Base-by-base conservation (phyloP, 805 yeast genomes). In the Metschnikowia lachancei region DNA sequence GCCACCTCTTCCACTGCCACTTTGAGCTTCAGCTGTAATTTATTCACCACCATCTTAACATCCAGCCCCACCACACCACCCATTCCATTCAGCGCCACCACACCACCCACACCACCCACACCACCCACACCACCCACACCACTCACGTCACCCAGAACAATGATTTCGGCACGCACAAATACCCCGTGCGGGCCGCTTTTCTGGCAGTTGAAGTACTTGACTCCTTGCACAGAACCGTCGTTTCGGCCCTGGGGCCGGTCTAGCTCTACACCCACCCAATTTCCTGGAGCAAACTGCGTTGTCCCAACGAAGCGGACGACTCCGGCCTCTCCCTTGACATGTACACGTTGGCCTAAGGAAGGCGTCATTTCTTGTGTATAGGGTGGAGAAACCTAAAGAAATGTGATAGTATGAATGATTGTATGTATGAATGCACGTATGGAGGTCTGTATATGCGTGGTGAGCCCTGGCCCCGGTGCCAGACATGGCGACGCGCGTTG, bases 241-340 rank as follows among this genome's bases (percentile, higher is more conserved):
- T 79, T 79, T 52, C 72, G 75, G 1, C 83, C 83, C 1, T 31
- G 47, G 0, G 72, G 63, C 1, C 46, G 45, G 11, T 66, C 69
- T 18, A 79, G 57, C 40, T 76, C 78, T 2, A 78, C 56, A 1
- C 83, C 83, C 3, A 74, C 60, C 83, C 83, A 78, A 1, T 47
- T 43, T 0, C 88, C 89, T 0, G 74, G 64, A 2, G 86, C 81
- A 66, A 84, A 84, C 39, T 75, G 52, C 0, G 87, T 80, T 12
- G 54, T 43, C 0, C 89, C 89, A 1, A 75, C 48, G 56, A 62
- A 83, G 41, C 75, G 63, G 1, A 83, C 74, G 0, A 60, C 53
- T 0, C 87, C 88, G 0, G 48, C 36, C 8, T 67, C 63, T 3
- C 73, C 73, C 45, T 63, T 60, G 1, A 75, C 69, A 3, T 43